Evolutionary conservation across 495 filamentous ascomycete species (phyloP).

Genomic region (Tuber indicum): DNA sequence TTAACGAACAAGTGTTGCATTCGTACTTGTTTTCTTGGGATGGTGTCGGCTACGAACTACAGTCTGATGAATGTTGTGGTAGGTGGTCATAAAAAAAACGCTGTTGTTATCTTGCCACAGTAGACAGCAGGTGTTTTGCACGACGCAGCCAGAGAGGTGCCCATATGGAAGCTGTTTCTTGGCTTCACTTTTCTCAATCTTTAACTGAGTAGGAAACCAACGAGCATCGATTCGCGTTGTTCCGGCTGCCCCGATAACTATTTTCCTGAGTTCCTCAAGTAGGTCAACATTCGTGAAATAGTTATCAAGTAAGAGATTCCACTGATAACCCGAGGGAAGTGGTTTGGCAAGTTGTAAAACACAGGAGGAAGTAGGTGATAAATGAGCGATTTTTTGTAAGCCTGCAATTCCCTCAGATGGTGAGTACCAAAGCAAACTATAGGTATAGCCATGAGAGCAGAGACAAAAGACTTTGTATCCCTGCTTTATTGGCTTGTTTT

Average conservation of each 20-base stretch:
- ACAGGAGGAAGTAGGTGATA: neutral
- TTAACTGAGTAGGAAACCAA: conserved; percentile 9
- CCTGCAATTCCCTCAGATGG: neutral
- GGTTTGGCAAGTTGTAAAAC: conserved; percentile 6
- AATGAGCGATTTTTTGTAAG: neutral
- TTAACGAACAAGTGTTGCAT: neutral
- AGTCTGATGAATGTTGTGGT: neutral
- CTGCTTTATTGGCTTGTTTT: conserved; percentile 18
- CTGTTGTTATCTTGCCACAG: conserved; percentile 9
- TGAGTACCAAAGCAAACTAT: neutral
- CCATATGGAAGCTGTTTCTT: neutral
- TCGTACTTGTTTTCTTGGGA: neutral
- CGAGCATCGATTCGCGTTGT: neutral
- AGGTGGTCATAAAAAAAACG: conserved; percentile 7
- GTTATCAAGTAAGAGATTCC: conserved; percentile 13
- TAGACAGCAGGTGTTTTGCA: conserved; percentile 1
- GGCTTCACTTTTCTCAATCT: conserved; percentile 1
- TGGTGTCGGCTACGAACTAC: neutral
- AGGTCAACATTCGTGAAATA: conserved; percentile 6
- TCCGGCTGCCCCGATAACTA: conserved; percentile 1
- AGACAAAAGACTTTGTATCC: conserved; percentile 12
- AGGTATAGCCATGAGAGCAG: conserved; percentile 3
- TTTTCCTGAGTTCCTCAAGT: neutral
- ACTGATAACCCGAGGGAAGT: neutral
- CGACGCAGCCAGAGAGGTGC: neutral